Evolutionary conservation across 2,329 filamentous ascomycete genomes (phyloP), one percentile per base, ranked within the genome.

Genomic region (Sporothrix euskadiensis): DNA sequence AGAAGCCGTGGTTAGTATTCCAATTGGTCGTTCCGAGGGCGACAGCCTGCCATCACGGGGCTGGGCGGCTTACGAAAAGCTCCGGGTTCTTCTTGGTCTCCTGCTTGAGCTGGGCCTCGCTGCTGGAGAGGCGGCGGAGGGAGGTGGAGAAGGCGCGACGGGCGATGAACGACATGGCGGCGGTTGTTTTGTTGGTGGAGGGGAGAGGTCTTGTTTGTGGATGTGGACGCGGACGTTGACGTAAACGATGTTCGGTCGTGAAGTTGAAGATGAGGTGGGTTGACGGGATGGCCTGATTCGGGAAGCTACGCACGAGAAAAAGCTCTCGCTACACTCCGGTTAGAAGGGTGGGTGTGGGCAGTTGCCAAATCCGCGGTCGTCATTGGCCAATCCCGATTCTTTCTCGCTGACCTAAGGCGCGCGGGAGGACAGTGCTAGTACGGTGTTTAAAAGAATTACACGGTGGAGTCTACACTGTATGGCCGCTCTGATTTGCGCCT

Each of bases 11-110:
- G 65, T 52, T 54, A 30, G 59, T 49, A 49, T 19, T 49, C 44
- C 56, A 75, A 80, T 71, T 79, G 78, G 59, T 19, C 61, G 9
- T 22, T 1, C 9, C 30, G 57, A 35, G 26, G 19, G 32, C 7
- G 30, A 14, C 35, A 10, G 32, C 10, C 30, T 71, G 65, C 68
- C 70, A 16, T 9, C 30, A 14, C 32, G 69, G 22, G 19, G n/a
- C 63, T 3, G 3, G 77, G 76, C 81, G 77, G 85, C 83, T 80
- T 81, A 85, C 83, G 78, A 81, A 79, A 63, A 85, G 79, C 80
- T 85, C 84, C 78, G 84, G 84, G 80, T 85, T 84, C 80, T 84
- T 85, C 86, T 88, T 89, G 80, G 84, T 83, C 83, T 89, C 87
- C 80, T 85, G 82, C 83, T 88, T 86, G 76, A 89, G 86, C 79